Evolutionary conservation across 2,329 filamentous ascomycete genomes (phyloP).

Genomic region (Paraconiothyrium brasiliense): DNA sequence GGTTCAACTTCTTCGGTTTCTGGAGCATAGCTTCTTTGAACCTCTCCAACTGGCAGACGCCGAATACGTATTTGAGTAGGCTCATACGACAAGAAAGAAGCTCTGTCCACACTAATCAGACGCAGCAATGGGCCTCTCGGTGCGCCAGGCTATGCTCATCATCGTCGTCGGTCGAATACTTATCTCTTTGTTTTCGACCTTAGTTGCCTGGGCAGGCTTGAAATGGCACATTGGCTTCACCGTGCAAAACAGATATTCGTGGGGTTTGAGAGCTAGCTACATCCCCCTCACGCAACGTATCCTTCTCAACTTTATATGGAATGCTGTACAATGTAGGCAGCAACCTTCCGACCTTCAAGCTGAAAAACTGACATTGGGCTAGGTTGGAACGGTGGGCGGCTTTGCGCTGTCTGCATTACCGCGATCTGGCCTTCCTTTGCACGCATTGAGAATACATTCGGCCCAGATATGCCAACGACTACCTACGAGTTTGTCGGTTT

Average conservation of each 20-base stretch:
- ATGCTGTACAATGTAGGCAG: constrained; percentile 56
- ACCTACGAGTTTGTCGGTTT: constrained; percentile 50
- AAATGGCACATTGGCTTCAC: constrained; percentile 63
- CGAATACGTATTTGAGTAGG: constrained; percentile 57
- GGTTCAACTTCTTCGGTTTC: constrained; percentile 56
- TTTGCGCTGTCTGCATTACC: constrained; percentile 46
- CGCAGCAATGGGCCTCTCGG: constrained; percentile 57
- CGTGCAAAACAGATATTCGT: constrained; percentile 60
- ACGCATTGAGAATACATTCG: constrained; percentile 46
- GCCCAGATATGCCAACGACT: constrained; percentile 45
- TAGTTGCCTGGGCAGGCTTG: constrained; percentile 60
- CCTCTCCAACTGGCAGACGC: constrained; percentile 59
- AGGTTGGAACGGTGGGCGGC: constrained; percentile 49
- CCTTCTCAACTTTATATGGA: constrained; percentile 63
- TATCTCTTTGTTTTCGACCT: constrained; percentile 54
- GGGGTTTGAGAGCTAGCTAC: constrained; percentile 61
- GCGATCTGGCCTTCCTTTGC: constrained; percentile 50
- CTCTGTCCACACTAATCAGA: constrained; percentile 11
- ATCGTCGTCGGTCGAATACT: constrained; percentile 57
- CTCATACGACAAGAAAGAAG: constrained; percentile 37
- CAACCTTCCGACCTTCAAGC: background rate
- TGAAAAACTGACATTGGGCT: constrained; percentile 15
- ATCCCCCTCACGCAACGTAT: constrained; percentile 60
- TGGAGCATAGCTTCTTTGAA: constrained; percentile 54
- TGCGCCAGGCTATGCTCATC: constrained; percentile 59